A percentile compares a stretch with the other conserved stretches of the same genome.
phyloP scores from a whole-genome alignment of 164 flowering plant species.

The Aristolochia californica region DNA sequence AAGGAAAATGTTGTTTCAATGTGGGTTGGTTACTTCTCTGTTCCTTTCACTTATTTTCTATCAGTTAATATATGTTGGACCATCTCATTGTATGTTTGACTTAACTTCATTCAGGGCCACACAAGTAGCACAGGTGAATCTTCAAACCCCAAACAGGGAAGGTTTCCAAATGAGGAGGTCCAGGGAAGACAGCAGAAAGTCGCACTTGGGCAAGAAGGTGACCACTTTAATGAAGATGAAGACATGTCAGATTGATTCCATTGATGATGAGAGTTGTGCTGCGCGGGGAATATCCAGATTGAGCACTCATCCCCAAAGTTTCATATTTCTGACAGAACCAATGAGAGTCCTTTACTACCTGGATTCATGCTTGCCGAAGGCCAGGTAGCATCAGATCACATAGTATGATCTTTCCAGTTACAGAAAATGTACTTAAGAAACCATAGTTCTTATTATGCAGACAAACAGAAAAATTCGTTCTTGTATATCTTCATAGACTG shows the following conservation, averaged over 20 bases:
- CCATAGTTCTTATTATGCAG: not conserved
- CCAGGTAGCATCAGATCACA: not conserved
- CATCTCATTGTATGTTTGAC: not conserved
- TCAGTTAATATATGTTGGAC: not conserved
- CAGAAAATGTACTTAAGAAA: not conserved
- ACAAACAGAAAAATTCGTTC: not conserved
- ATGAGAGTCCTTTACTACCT: not conserved
- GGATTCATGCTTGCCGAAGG: not conserved
- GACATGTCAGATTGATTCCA: slow-evolving; percentile 53
- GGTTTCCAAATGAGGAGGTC: slow-evolving; percentile 36
- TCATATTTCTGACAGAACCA: not conserved
- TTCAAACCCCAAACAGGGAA: slow-evolving; percentile 25
- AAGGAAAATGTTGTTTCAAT: too few relatives aligned
- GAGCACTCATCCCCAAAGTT: not conserved
- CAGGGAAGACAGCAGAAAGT: slow-evolving; percentile 19
- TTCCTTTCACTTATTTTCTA: not conserved
- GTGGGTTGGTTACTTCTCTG: not conserved
- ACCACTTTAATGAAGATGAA: slow-evolving; percentile 71
- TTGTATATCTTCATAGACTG: not conserved
- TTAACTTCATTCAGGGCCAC: slow-evolving; percentile 31
- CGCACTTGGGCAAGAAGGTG: slow-evolving; percentile 25
- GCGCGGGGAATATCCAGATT: not conserved
- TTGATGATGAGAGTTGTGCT: not conserved
- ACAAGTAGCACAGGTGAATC: slow-evolving; percentile 28
- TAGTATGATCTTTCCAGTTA: not conserved